Evolutionary conservation across 441 rosid species (phyloP).

Genomic region (Populus hybrid): DNA sequence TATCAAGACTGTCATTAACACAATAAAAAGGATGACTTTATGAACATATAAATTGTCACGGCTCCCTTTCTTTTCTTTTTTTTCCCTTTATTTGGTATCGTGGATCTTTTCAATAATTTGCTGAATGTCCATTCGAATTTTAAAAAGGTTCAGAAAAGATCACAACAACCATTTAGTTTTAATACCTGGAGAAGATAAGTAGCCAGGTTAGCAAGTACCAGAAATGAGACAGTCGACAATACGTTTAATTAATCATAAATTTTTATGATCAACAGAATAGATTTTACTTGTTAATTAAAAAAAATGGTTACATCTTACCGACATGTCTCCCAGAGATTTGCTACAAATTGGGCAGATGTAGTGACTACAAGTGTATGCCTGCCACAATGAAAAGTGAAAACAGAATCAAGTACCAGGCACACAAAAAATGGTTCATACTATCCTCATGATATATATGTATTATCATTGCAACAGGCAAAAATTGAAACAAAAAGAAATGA

Average conservation of each 20-base stretch:
- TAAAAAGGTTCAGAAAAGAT: neutral
- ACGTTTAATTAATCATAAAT: neutral
- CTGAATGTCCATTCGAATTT: neutral
- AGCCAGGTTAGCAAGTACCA: neutral
- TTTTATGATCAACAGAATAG: neutral
- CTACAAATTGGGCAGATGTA: conserved; percentile 75
- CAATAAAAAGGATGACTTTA: neutral
- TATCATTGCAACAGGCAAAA: neutral
- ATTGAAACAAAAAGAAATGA: neutral
- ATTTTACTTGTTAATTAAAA: neutral
- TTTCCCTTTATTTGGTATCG: neutral
- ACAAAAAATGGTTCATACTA: neutral
- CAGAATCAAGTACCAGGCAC: neutral
- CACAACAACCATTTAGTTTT: neutral
- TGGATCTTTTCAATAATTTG: neutral
- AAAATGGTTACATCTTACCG: conserved; percentile 37
- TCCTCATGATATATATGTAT: too few relatives aligned
- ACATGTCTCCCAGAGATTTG: conserved; percentile 84
- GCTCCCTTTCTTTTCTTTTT: neutral
- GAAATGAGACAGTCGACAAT: neutral
- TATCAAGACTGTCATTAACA: neutral
- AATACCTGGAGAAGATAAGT: neutral
- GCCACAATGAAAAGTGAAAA: conserved; percentile 12
- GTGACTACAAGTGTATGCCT: conserved; percentile 83
- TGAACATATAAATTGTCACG: neutral